A percentile compares a stretch with the other conserved stretches of the same genome.
Conservation (phyloP, 1,284 basidiomycete species). For the Cystobasidiaceae sp. region DNA sequence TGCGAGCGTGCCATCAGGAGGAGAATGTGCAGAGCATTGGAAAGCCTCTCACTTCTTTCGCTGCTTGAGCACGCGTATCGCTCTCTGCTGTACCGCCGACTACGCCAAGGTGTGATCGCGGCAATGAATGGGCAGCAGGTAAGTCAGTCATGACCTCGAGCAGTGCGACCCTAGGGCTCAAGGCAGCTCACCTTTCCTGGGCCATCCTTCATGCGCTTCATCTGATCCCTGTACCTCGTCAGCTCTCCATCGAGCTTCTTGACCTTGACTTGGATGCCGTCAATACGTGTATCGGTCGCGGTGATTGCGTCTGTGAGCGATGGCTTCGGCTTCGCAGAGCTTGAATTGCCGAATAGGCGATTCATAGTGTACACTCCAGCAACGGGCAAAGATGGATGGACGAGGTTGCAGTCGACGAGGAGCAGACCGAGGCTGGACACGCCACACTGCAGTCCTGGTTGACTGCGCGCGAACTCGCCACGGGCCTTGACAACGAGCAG, state of each 20-base stretch:
- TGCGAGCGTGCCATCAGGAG: constrained; percentile 19
- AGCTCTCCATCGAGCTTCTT: constrained; percentile 95
- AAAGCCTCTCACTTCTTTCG: constrained; percentile 75
- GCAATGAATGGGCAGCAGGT: background rate
- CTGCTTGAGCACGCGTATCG: constrained; percentile 87
- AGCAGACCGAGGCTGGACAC: background rate
- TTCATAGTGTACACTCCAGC: too few relatives aligned
- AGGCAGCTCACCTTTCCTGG: constrained; percentile 76
- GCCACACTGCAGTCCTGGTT: background rate
- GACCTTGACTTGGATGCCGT: constrained; percentile 82
- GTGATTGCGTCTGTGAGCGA: constrained; percentile 83
- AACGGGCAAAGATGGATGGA: too few relatives aligned
- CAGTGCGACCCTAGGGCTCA: too few relatives aligned
- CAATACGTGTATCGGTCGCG: constrained; percentile 84
- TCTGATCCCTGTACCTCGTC: constrained; percentile 87
- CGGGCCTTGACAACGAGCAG: too few relatives aligned
- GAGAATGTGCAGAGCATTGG: too few relatives aligned
- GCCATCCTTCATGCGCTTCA: constrained; percentile 86
- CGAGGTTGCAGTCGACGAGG: background rate
- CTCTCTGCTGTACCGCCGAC: constrained; percentile 91
- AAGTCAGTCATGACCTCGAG: too few relatives aligned
- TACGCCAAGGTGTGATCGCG: constrained; percentile 44
- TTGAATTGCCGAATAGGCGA: constrained; percentile 48
- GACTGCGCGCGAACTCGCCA: background rate
- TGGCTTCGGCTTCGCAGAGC: constrained; percentile 60